Evolutionary conservation across 441 rosid genomes (phyloP).

Genomic region (Erysimum pusillum): DNA sequence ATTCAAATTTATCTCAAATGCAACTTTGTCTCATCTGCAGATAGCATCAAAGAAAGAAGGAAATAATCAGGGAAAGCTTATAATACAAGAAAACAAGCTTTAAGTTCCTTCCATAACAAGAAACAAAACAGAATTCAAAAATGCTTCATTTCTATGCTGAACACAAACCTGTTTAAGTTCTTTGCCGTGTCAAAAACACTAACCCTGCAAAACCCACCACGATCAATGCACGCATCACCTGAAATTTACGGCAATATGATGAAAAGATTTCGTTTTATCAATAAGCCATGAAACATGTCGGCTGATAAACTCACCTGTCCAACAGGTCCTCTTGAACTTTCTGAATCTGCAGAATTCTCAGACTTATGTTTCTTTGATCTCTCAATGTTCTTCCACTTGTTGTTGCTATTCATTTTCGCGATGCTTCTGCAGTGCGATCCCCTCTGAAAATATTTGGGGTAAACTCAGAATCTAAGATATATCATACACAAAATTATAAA

Average conservation of each 20-base stretch:
- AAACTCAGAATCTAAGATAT: constrained; percentile 29
- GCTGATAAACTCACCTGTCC: constrained; percentile 59
- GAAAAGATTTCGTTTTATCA: background rate
- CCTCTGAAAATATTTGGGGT: constrained; percentile 38
- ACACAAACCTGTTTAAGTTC: constrained; percentile 53
- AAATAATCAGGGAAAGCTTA: constrained; percentile 11
- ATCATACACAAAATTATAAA: constrained; percentile 20
- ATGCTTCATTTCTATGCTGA: background rate
- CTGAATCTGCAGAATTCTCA: constrained; percentile 51
- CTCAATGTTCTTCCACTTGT: constrained; percentile 47
- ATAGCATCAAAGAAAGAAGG: background rate
- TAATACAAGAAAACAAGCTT: constrained; percentile 30
- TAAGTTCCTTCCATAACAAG: constrained; percentile 30
- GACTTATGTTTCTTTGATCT: constrained; percentile 42
- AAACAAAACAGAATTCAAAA: constrained; percentile 2
- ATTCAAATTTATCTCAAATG: constrained; percentile 31
- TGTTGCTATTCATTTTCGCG: constrained; percentile 26
- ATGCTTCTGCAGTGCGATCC: constrained; percentile 13
- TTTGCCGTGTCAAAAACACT: constrained; percentile 78
- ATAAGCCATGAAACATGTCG: background rate
- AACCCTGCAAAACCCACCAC: constrained; percentile 83
- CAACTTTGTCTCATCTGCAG: constrained; percentile 33
- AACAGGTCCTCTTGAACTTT: constrained; percentile 54
- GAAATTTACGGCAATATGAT: constrained; percentile 18
- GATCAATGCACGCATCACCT: constrained; percentile 73